Evolutionary conservation across 1,284 basidiomycete genomes (phyloP).

Genomic region (Cryptococcus sp.): DNA sequence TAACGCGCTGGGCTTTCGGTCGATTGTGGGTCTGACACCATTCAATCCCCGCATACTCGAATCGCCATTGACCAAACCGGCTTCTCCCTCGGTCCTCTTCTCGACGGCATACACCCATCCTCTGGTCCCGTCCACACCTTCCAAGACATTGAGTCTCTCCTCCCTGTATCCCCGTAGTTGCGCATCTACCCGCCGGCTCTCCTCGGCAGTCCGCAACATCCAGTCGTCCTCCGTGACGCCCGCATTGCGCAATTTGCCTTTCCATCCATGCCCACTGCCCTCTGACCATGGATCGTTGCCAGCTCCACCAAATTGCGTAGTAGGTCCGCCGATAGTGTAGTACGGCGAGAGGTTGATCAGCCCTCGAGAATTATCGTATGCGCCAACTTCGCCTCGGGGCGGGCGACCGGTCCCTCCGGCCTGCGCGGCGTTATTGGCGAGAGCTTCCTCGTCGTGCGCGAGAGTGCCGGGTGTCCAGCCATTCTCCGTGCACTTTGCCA

Average conservation of each 20-base stretch:
- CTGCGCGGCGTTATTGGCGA: conserved; percentile 31
- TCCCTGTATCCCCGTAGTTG: conserved; percentile 66
- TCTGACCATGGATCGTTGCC: conserved; percentile 84
- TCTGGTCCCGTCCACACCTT: conserved; percentile 32
- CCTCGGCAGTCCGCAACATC: conserved; percentile 75
- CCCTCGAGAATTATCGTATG: conserved; percentile 50
- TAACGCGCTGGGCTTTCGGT: conserved; percentile 17
- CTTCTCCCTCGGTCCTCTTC: conserved; percentile 20
- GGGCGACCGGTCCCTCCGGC: conserved; percentile 38
- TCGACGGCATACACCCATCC: conserved; percentile 42
- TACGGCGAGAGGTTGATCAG: conserved; percentile 54
- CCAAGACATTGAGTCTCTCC: conserved; percentile 60
- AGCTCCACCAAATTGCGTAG: conserved; percentile 78
- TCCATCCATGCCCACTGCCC: conserved; percentile 68
- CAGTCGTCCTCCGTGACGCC: conserved; percentile 83
- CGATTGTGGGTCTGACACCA: conserved; percentile 5
- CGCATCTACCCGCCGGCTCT: conserved; percentile 64
- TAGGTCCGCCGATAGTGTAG: conserved; percentile 80
- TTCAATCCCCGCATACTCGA: background rate
- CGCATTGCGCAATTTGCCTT: conserved; percentile 56
- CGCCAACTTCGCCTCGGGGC: conserved; percentile 10
- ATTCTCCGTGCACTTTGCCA: conserved; percentile 68
- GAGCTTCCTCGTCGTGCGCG: conserved; percentile 71
- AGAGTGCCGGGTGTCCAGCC: conserved; percentile 72
- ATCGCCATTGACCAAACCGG: conserved; percentile 8